Evolutionary conservation across 176 grass and related monocot species (phyloP), one percentile per base, ranked within the genome.

Genomic region (Eragrostis curvula): DNA sequence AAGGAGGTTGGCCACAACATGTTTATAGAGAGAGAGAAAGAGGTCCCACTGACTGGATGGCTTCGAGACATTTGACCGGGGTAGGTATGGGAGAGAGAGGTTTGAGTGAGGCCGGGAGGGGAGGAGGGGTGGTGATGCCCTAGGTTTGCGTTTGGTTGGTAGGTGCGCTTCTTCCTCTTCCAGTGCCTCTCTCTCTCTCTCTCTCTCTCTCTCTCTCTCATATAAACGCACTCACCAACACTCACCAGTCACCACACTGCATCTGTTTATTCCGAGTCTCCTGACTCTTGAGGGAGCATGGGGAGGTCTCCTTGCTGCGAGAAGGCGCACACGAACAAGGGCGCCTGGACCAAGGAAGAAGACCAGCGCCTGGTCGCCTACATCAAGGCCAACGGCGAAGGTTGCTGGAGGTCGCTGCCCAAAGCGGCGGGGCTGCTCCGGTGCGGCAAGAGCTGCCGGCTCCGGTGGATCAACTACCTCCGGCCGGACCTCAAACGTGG

Each of bases 281-380:
- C 7, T 56, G 52, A 56, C 52, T 45, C 43, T 45, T 45, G 3
- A 25, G 8, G 12, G 56, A 28, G 18, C 62, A 63, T 69, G 95
- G 95, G 95, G 82, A 90, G 95, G 88, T 94, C 95, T 11, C 90
- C 95, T 53, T 97, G 95, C 66, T 97, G 95, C 83, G 95, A 94
- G 90, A 97, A 94, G 84, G 95, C 88, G 50, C 95, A 92, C 79
- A 94, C 90, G 28, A 97, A 97, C 90, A 97, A 94, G 86, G 95
- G 95, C 20, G 92, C 92, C 48, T 97, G 95, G 95, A 94, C 90
- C 7, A 97, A 92, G 79, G 95, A 97, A 57, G 95, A 97, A 66
- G 95, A 97, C 55, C 92, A 91, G 79, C 80, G 92, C 2, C 90
- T 97, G 24, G 74, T 94, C 47, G 56, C 88, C 65, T 89, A 97